Evolutionary conservation across 2,329 filamentous ascomycete genomes (phyloP).

Genomic region (Cercospora citrullina): DNA sequence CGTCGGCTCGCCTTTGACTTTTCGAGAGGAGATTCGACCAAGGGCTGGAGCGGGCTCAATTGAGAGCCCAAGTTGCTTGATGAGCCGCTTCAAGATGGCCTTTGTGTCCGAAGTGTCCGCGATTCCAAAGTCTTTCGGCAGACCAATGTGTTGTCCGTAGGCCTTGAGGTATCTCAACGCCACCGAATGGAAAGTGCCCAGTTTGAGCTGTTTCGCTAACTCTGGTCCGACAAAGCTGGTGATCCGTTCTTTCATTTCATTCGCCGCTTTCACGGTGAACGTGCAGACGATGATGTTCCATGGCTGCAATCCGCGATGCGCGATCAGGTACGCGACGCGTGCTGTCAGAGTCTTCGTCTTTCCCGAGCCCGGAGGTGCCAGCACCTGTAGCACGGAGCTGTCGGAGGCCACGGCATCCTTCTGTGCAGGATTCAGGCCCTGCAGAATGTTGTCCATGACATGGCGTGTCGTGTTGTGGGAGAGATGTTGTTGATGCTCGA

Average conservation of each 20-base stretch:
- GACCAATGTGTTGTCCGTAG: slow-evolving; percentile 81
- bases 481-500: not conserved
- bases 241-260: slow-evolving; percentile 90
- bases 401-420: slow-evolving; percentile 63
- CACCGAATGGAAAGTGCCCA: slow-evolving; percentile 95
- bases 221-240: slow-evolving; percentile 76
- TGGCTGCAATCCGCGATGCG: slow-evolving; percentile 69
- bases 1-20: slow-evolving; percentile 55
- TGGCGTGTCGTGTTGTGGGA: slow-evolving; percentile 1
- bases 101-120: slow-evolving; percentile 80
- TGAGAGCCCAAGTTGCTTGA: slow-evolving; percentile 68
- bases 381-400: slow-evolving; percentile 60
- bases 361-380: slow-evolving; percentile 68
- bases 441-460: slow-evolving; percentile 57
- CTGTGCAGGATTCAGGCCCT: slow-evolving; percentile 65
- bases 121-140: slow-evolving; percentile 83
- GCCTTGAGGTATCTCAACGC: slow-evolving; percentile 77
- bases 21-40: slow-evolving; percentile 69
- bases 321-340: slow-evolving; percentile 84
- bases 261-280: slow-evolving; percentile 92
- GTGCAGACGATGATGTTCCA: slow-evolving; percentile 92
- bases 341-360: slow-evolving; percentile 96
- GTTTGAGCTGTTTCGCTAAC: slow-evolving; percentile 71
- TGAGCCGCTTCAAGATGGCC: slow-evolving; percentile 77
- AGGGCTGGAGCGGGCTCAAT: slow-evolving; percentile 72